Conservation (phyloP, 345 rosid species). For the Crucihimalaya himalaica region DNA sequence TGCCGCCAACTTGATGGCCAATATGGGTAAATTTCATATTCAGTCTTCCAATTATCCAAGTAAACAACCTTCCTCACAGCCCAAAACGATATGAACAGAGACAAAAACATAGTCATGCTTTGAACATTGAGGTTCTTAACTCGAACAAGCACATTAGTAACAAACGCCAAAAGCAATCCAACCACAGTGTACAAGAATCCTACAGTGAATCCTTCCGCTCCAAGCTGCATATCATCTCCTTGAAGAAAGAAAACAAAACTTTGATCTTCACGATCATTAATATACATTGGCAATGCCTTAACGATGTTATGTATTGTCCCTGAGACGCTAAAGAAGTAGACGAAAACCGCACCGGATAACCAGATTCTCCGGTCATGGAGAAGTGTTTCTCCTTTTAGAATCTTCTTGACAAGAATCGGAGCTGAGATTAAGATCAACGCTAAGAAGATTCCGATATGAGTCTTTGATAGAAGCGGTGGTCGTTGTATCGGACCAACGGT, state of each 20-base stretch:
- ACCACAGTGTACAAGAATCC: conserved; percentile 77
- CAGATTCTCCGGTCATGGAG: conserved; percentile 60
- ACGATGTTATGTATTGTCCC: conserved; percentile 79
- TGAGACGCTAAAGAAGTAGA: conserved; percentile 77
- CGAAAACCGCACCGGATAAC: conserved; percentile 61
- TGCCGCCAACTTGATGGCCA: conserved; percentile 63
- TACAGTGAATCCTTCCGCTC: conserved; percentile 71
- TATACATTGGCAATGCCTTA: conserved; percentile 64
- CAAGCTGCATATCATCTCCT: conserved; percentile 75
- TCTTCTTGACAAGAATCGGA: conserved; percentile 51
- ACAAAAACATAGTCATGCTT: conserved; percentile 51
- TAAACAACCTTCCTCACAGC: conserved; percentile 64
- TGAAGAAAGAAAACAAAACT: conserved; percentile 60
- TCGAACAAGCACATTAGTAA: conserved; percentile 60
- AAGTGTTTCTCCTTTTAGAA: conserved; percentile 55
- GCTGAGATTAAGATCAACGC: conserved; percentile 42
- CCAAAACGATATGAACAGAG: conserved; percentile 61
- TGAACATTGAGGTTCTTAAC: conserved; percentile 54
- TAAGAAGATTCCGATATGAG: conserved; percentile 44
- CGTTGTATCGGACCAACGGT: conserved; percentile 55
- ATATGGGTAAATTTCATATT: conserved; percentile 61
- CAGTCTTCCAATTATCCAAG: conserved; percentile 90
- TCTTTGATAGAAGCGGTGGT: conserved; percentile 61
- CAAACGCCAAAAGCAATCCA: conserved; percentile 62
- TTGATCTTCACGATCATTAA: conserved; percentile 53